Evolutionary conservation across 2,329 filamentous ascomycete genomes (phyloP).

Genomic region (Ophiosphaerella herpotricha): DNA sequence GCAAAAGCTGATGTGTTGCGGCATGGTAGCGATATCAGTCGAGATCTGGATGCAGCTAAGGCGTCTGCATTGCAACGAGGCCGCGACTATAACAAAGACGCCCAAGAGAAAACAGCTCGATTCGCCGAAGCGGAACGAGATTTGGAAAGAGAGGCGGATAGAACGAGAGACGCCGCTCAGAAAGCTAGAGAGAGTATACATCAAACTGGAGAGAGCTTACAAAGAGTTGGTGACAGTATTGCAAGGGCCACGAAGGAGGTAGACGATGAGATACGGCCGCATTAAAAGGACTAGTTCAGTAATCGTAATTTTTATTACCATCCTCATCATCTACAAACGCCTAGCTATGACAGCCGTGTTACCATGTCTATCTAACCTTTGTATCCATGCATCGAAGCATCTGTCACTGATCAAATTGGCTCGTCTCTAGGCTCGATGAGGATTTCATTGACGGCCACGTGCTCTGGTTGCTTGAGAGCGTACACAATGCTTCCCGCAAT

Average conservation of each 20-base stretch:
- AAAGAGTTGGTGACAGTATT: slow-evolving; percentile 15
- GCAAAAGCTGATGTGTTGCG: slow-evolving; percentile 4
- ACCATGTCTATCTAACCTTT: too few relatives aligned
- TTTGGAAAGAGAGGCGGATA: slow-evolving; percentile 9
- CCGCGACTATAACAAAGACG: slow-evolving; percentile 6
- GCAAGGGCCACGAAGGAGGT: slow-evolving; percentile 13
- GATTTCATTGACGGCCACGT: slow-evolving; percentile 81
- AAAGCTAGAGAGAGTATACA: slow-evolving; percentile 11
- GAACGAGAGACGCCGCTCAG: slow-evolving; percentile 5
- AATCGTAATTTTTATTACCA: too few relatives aligned
- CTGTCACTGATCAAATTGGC: slow-evolving; percentile 28
- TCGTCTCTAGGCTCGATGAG: slow-evolving; percentile 60
- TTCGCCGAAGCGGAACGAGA: slow-evolving; percentile 10
- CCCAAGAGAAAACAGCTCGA: slow-evolving; percentile 2
- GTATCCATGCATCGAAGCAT: neutral
- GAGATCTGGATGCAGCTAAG: slow-evolving; percentile 6
- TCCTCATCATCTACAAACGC: neutral
- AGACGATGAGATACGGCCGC: slow-evolving; percentile 13
- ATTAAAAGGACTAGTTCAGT: neutral
- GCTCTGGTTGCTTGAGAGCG: slow-evolving; percentile 72
- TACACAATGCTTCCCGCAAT: slow-evolving; percentile 75
- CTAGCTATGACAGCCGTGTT: neutral
- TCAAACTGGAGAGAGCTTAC: slow-evolving; percentile 6
- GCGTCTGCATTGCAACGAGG: slow-evolving; percentile 7
- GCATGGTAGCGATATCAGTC: slow-evolving; percentile 6